A percentile compares a stretch with the other conserved stretches of the same genome.
Evolutionary conservation across 345 rosid species (phyloP).

Genomic region (Camelina hispida): DNA sequence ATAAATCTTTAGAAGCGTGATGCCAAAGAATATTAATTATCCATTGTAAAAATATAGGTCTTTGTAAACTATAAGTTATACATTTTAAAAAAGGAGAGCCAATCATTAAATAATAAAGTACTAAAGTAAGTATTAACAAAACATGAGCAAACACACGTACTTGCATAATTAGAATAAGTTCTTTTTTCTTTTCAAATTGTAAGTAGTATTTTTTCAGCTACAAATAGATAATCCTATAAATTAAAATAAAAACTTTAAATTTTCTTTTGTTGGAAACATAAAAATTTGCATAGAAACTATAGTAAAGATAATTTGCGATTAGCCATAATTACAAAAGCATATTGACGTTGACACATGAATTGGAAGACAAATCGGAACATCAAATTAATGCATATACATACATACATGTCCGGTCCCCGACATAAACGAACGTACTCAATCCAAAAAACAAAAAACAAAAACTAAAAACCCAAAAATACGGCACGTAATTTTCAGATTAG

Average conservation of each 20-base stretch:
- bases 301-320: too few relatives aligned
- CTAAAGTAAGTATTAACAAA: not conserved
- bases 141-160: not conserved
- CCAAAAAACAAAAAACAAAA: too few relatives aligned
- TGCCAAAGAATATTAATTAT: not conserved
- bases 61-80: conserved; percentile 21
- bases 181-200: not conserved
- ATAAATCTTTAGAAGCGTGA: conserved; percentile 36
- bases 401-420: too few relatives aligned
- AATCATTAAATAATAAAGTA: not conserved
- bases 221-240: not conserved
- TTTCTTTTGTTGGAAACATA: not conserved
- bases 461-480: too few relatives aligned
- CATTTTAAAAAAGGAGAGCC: too few relatives aligned
- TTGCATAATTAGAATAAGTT: not conserved
- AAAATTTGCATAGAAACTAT: not conserved
- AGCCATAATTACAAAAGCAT: too few relatives aligned
- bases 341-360: too few relatives aligned
- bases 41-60: conserved; percentile 27
- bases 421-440: too few relatives aligned
- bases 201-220: too few relatives aligned
- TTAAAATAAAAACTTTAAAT: not conserved
- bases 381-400: too few relatives aligned
- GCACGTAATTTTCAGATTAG: too few relatives aligned
- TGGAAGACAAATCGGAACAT: too few relatives aligned